Base-by-base conservation (phyloP, 2,329 filamentous ascomycete genomes). In the Huntiella bhutanensis region DNA sequence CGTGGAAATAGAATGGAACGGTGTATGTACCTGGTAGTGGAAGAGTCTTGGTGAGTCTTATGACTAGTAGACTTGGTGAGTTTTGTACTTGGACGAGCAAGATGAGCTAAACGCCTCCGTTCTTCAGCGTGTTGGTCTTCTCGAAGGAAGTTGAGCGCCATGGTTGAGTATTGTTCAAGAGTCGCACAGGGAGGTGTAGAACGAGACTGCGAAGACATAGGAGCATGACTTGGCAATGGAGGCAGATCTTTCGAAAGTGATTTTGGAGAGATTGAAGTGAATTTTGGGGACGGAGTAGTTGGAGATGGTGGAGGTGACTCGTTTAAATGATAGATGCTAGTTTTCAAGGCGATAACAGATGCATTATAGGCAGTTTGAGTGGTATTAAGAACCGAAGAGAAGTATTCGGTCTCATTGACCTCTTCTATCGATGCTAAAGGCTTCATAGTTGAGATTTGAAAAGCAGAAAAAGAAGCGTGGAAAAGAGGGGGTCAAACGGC, bases 331-430 rank as follows among this genome's bases (percentile, higher is more conserved):
- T 45, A 34, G 33, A 50, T 50, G 41, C 28, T 45, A 4, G 48
- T 50, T 44, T 50, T 47, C 12, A 50, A 17, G 7, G 45, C 15
- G 33, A 50, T 50, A 11, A 47, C 33, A 2, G 45, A 33, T 10
- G 48, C 45, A n/a, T 19, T 44, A 37, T 47, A 50, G 5, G 40
- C 28, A 8, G 48, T 37, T 15, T 47, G 39, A 6, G 45, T 50
- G 32, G 41, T 47, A 12, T 45, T 32, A 7, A 50, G 41, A 11
- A 50, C 48, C 10, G 48, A 42, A 6, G 44, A 19, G 13, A 47
- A 50, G 34, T 47, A 50, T 45, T 50, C 48, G 22, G 19, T 16
- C 15, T 50, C 48, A 13, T 45, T 50, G 35, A 50, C 47, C 36
- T 50, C 48, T 40, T 45, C 41, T 7, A 50, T 15, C 13, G 45